These are phyloP conservation scores for Backusella psychrophila DNA, from an alignment of 192 early-diverging fungal genomes.

Conservation along the genomic window DNA sequence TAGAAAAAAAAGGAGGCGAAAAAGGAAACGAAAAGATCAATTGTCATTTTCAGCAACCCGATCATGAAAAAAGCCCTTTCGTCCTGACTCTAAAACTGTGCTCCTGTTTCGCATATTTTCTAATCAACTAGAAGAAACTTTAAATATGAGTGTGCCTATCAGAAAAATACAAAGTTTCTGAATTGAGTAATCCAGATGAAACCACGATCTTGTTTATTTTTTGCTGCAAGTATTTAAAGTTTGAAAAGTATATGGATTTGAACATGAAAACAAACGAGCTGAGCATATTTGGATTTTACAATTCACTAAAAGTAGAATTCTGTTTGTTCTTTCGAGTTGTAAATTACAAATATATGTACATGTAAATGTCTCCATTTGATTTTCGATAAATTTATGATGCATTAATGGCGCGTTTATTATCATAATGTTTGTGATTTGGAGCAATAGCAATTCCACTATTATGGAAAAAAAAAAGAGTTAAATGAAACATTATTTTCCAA, in stretches of 20 bases:
- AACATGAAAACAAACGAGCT: not conserved
- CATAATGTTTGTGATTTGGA: not conserved
- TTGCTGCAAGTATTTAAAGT: not conserved
- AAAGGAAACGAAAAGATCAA: not conserved
- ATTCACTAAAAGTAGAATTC: not conserved
- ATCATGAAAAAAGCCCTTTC: too few species aligned
- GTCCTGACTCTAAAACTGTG: too few species aligned
- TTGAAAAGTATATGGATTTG: not conserved
- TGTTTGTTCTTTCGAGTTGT: not conserved
- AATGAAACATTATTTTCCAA: not conserved
- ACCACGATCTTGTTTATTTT: not conserved
- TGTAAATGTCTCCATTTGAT: not conserved
- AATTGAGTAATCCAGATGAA: not conserved
- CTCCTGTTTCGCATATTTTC: not conserved
- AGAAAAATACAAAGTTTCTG: not conserved
- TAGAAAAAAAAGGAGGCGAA: not conserved
- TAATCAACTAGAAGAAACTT: not conserved
- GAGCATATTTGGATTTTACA: not conserved
- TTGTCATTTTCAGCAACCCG: too few species aligned
- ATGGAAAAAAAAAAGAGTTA: not conserved
- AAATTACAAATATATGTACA: too few species aligned
- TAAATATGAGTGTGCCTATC: not conserved
- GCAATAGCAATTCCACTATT: not conserved
- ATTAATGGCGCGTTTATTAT: not conserved
- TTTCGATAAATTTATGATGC: not conserved